Base-by-base conservation (phyloP, 805 yeast genomes). In the Kodamaea lidongshanica region DNA sequence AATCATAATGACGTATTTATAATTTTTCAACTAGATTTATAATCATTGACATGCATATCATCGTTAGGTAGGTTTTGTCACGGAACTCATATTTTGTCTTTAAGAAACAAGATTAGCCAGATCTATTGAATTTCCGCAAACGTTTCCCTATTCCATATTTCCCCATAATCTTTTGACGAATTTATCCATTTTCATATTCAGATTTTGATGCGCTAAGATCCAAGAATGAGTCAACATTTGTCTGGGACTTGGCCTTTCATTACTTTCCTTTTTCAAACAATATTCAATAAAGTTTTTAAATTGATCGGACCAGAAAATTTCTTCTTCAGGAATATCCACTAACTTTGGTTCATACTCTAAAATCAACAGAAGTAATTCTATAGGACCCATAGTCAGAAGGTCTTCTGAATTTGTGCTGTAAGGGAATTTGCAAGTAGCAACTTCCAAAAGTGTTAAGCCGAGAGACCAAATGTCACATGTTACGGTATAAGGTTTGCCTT, bases 381-480 rank as follows among this genome's bases (percentile, higher is more conserved):
- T 86, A 1, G 97, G 97, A 9, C 52, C 74, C 60, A 39, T 35
- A 19, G 39, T 66, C 65, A 28, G 64, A 52, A 32, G 54, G 41
- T 50, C 41, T 25, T 58, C 63, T 17, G 56, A 54, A 25, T 50
- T 35, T 15, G 71, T 71, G 14, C 38, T 41, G 51, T 82, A 81
- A 6, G 98, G 98, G 52, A 89, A 89, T 41, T 71, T 65, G n/a
- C 95, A 94, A 48, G 75, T 77, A 4, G 97, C 96, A 16, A 89
- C 96, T 51, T 92, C 98, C 48, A 92, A 61, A 27, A 92, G 60
- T 2, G 97, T 88, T 24, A 92, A 65, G 0, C 98, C 98, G 18
- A 92, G 59, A 1, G 96, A 87, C 98, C 98, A 92, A 10, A 92
- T 89, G 52, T 92, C 98, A 46, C 94, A 79, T 4, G 95, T 84